A percentile compares a stretch with the other conserved stretches of the same genome.
Conservation (phyloP, 129 eudicot genomes). For the Flaveria sonorensis region DNA sequence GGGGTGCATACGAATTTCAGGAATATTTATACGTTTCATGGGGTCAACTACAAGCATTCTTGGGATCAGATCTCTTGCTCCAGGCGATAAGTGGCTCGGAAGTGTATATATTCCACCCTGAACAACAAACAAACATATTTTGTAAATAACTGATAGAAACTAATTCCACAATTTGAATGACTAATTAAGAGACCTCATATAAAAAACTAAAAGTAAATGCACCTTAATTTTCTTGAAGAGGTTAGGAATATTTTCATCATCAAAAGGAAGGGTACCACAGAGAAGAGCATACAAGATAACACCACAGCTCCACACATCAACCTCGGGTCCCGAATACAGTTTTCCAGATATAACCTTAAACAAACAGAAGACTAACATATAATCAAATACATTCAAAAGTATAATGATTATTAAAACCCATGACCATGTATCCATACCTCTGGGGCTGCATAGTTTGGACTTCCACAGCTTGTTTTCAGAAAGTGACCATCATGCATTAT, state of each 20-base stretch:
- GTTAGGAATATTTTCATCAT: constrained; percentile 95
- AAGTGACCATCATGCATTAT: constrained; percentile 98
- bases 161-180: not conserved
- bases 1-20: constrained; percentile 78
- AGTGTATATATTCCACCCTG: constrained; percentile 99
- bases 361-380: not conserved
- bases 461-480: constrained; percentile 96
- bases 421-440: constrained; percentile 52
- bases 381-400: not conserved
- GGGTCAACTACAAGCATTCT: constrained; percentile 99
- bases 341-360: constrained; percentile 91
- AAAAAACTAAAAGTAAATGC: not conserved
- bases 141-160: not conserved
- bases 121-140: constrained; percentile 23
- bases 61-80: constrained; percentile 94
- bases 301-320: constrained; percentile 99
- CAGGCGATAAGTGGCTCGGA: constrained; percentile 93
- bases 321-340: constrained; percentile 96
- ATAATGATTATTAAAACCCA: not conserved
- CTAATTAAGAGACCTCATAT: not conserved
- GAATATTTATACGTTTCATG: constrained; percentile 89
- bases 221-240: constrained; percentile 98
- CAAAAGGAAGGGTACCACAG: constrained; percentile 98
- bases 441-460: constrained; percentile 98
- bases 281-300: constrained; percentile 97